Conservation (phyloP, 1,284 basidiomycete species). For the Ceratobasidium sp. region DNA sequence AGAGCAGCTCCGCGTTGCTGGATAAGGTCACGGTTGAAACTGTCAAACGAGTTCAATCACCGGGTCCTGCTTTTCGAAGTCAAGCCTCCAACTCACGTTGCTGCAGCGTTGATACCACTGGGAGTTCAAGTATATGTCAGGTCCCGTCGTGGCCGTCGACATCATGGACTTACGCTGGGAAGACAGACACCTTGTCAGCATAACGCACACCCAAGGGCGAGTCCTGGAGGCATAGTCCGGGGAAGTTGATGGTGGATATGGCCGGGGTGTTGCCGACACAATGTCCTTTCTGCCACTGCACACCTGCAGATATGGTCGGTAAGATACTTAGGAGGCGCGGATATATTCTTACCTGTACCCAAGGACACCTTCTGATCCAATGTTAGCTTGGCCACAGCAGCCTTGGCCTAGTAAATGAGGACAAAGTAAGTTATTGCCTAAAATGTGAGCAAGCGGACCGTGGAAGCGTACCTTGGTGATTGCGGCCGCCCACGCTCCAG, state of each 20-base stretch:
- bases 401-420: constrained; percentile 56
- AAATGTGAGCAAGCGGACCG: background rate
- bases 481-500: constrained; percentile 40
- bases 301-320: constrained; percentile 50
- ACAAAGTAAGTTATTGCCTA: background rate
- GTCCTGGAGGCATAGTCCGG: constrained; percentile 75
- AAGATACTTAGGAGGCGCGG: background rate
- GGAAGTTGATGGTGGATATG: constrained; percentile 69
- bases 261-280: constrained; percentile 76
- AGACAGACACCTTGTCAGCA: constrained; percentile 69
- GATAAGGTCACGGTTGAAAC: constrained; percentile 75
- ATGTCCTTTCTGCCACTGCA: constrained; percentile 61
- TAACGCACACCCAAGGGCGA: constrained; percentile 67
- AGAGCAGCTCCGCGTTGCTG: constrained; percentile 69
- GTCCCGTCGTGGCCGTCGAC: background rate
- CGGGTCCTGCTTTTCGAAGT: background rate
- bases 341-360: constrained; percentile 59
- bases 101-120: constrained; percentile 77
- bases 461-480: constrained; percentile 28
- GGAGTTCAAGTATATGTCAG: background rate
- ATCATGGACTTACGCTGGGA: constrained; percentile 65
- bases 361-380: constrained; percentile 66
- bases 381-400: constrained; percentile 62
- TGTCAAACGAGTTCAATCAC: constrained; percentile 45
- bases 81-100: constrained; percentile 59